Percentiles rank a stretch among this genome's conserved stretches.
phyloP scores from a whole-genome alignment of 306 rosid genomes.

The Coriaria nepalensis region DNA sequence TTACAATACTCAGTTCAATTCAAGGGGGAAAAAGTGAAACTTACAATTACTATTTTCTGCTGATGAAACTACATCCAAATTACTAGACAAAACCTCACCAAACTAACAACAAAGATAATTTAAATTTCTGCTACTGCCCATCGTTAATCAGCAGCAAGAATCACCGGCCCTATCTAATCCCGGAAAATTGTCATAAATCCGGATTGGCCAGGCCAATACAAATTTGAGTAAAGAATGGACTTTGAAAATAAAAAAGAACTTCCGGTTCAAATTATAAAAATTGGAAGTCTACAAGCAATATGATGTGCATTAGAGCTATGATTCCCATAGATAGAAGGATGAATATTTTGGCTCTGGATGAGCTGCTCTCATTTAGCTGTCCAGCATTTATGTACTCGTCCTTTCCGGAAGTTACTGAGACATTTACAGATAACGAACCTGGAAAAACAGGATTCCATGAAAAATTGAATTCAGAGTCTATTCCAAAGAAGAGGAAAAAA shows the following conservation, averaged over 20 bases:
- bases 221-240: slow-evolving; percentile 21
- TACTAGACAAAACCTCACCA: no score
- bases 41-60: no score
- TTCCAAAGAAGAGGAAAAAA: no score
- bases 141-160: background rate
- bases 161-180: slow-evolving; percentile 3
- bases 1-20: no score
- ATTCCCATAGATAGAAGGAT: slow-evolving; percentile 35
- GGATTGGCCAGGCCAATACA: slow-evolving; percentile 20
- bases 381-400: slow-evolving; percentile 61
- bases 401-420: slow-evolving; percentile 62
- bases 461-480: background rate
- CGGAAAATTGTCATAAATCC: slow-evolving; percentile 27
- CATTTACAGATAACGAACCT: slow-evolving; percentile 84
- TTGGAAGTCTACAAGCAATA: no score
- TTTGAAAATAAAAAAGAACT: slow-evolving; percentile 10
- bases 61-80: no score
- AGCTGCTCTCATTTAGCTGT: slow-evolving; percentile 33
- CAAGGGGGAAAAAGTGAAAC: no score
- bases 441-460: slow-evolving; percentile 8
- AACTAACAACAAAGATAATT: slow-evolving; percentile 11
- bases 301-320: slow-evolving; percentile 23
- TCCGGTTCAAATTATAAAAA: slow-evolving; percentile 25
- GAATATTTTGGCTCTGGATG: slow-evolving; percentile 26
- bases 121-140: background rate